A percentile compares a stretch with the other conserved stretches of the same genome.
Conservation (phyloP, 441 rosid species). For the Adansonia gregorii region DNA sequence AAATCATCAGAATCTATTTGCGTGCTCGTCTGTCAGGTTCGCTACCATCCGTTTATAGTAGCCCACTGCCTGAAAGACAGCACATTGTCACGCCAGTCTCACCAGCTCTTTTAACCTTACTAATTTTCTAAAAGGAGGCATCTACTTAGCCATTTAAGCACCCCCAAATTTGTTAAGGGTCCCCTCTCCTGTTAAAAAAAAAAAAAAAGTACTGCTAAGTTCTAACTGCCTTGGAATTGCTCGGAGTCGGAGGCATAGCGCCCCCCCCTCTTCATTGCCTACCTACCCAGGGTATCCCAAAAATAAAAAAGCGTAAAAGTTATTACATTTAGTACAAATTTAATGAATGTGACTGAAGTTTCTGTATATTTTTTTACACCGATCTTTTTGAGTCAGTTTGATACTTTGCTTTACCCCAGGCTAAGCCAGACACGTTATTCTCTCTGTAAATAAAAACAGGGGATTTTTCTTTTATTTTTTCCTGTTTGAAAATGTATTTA, state of each 20-base stretch:
- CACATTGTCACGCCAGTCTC: slow-evolving; percentile 1
- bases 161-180: background rate
- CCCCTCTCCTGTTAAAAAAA: background rate
- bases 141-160: background rate
- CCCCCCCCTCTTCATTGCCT: background rate
- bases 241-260: background rate
- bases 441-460: slow-evolving; percentile 3
- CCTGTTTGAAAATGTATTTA: slow-evolving; percentile 26
- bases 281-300: background rate
- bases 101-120: background rate
- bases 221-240: slow-evolving; percentile 2
- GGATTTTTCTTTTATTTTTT: background rate
- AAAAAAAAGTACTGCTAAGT: background rate
- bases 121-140: background rate
- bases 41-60: background rate
- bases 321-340: slow-evolving; percentile 27
- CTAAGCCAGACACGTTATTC: slow-evolving; percentile 18
- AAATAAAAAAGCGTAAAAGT: background rate
- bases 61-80: background rate
- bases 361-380: slow-evolving; percentile 7
- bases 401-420: slow-evolving; percentile 34
- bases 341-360: background rate
- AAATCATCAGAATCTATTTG: background rate
- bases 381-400: slow-evolving; percentile 18
- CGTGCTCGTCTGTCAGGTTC: slow-evolving; percentile 8